A percentile compares a stretch with the other conserved stretches of the same genome.
Conservation (phyloP, 2,329 filamentous ascomycete species). For the Verticillium nubilum region DNA sequence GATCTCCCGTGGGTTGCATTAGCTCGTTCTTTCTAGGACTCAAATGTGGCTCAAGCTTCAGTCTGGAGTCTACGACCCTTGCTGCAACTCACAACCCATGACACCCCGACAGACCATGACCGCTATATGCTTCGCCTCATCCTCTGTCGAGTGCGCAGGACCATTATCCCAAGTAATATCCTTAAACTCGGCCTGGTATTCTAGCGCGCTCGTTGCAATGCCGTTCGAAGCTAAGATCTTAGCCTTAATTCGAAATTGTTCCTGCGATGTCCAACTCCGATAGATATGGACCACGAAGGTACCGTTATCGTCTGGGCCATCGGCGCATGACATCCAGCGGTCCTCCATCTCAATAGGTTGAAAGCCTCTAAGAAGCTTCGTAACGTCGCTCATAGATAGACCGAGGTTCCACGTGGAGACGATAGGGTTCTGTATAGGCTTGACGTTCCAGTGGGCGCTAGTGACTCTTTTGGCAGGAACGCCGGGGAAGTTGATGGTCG, state of each 20-base stretch:
- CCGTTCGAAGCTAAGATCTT: background rate
- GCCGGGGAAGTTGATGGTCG: background rate
- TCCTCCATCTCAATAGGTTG: conserved; percentile 5
- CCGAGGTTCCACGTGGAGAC: background rate
- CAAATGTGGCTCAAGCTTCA: too few species aligned
- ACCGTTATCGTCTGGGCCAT: conserved; percentile 2
- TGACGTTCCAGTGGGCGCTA: background rate
- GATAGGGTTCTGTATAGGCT: conserved; percentile 1
- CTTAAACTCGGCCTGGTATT: too few species aligned
- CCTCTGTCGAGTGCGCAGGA: too few species aligned
- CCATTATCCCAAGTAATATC: too few species aligned
- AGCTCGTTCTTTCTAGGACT: too few species aligned
- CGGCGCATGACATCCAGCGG: conserved; percentile 5
- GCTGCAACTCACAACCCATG: too few species aligned
- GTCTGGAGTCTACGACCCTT: too few species aligned
- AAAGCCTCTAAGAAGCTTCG: conserved; percentile 2
- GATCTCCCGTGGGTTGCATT: too few species aligned
- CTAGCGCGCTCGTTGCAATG: too few species aligned
- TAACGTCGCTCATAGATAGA: background rate
- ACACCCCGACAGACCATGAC: too few species aligned
- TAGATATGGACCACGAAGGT: conserved; percentile 1
- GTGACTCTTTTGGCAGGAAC: background rate
- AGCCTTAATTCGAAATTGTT: background rate
- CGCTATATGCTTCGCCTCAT: too few species aligned
- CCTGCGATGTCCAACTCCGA: conserved; percentile 4